Evolutionary conservation across 306 rosid genomes (phyloP).

Genomic region (Leucaena leucocephala): DNA sequence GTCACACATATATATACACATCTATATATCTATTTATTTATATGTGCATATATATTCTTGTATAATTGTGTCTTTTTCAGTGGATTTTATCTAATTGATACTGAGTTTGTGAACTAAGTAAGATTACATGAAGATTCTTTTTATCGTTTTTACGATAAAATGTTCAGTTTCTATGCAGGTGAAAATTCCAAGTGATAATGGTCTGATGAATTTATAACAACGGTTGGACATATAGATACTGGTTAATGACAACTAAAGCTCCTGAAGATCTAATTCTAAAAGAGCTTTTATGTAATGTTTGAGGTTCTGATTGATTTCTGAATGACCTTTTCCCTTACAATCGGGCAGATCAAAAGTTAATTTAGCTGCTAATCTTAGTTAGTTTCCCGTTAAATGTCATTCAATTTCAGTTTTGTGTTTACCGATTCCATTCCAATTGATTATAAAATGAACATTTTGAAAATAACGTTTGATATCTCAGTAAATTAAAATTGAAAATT

Average conservation of each 20-base stretch:
- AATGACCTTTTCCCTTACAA: neutral
- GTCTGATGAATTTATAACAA: conserved; percentile 36
- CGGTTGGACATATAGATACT: conserved; percentile 17
- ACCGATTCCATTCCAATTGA: neutral
- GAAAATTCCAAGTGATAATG: conserved; percentile 17
- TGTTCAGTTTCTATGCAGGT: conserved; percentile 10
- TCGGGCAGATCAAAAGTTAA: neutral
- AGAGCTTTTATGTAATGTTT: neutral
- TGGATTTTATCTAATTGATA: neutral
- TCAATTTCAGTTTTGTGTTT: neutral
- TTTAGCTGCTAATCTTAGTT: neutral
- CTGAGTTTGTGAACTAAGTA: neutral
- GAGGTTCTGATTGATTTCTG: neutral
- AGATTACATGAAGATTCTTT: neutral
- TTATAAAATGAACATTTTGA: neutral
- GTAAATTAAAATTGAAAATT: neutral
- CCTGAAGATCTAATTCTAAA: conserved; percentile 2
- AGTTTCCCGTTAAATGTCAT: neutral
- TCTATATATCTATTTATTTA: neutral
- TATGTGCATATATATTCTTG: neutral
- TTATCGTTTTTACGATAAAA: conserved; percentile 7
- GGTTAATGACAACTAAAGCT: conserved; percentile 15
- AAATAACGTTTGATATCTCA: neutral
- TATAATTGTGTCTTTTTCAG: conserved; percentile 1
- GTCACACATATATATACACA: neutral